Base-by-base conservation (phyloP, 2,329 filamentous ascomycete species). In the Cryphonectria nitschkei region DNA sequence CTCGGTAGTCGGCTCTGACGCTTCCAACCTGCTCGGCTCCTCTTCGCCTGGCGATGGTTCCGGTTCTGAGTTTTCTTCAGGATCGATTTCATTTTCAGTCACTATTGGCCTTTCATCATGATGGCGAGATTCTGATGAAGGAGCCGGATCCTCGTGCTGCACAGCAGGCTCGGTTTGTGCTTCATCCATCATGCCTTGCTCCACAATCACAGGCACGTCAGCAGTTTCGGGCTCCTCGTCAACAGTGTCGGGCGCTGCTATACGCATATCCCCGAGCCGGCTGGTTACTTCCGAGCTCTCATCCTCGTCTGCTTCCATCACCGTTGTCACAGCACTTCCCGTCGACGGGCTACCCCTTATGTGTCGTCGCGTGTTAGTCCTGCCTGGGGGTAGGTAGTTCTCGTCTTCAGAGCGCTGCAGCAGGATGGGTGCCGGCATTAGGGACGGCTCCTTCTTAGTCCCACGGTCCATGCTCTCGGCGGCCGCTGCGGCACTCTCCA, bases 221-320 rank as follows among this genome's bases (percentile, higher is more conserved):
- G 76, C 73, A 13, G 78, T 73, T 64, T 80, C 82, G 62, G 80
- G 76, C 65, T 83, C 82, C 63, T 83, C 81, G 39, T 93, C 92
- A 3, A 72, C 68, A 37, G 56, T 86, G 73, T 93, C 90, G 1
- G 83, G 79, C 11, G 79, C 79, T 0, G 84, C 81, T 58, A 89
- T 81, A 43, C 78, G 82, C 78, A 89, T 81, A 41, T 79, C 78
- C 70, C 78, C 82, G 64, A 89, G 75, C 74, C 80, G 85, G 68
- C 81, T 81, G 29, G 83, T 80, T 32, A 87, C 79, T 34, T 84
- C 82, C 2, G 82, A 80, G 26, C 81, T 76, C 26, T 92, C 89
- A 72, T 97, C 94, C 76, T 97, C 94, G 69, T 93, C 90, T 65
- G 93, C 90, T 78, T 97, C 94, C 50, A 93, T 87, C 19, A 97